Conservation (phyloP, 805 yeast species). For the Candida rishiriensis region DNA sequence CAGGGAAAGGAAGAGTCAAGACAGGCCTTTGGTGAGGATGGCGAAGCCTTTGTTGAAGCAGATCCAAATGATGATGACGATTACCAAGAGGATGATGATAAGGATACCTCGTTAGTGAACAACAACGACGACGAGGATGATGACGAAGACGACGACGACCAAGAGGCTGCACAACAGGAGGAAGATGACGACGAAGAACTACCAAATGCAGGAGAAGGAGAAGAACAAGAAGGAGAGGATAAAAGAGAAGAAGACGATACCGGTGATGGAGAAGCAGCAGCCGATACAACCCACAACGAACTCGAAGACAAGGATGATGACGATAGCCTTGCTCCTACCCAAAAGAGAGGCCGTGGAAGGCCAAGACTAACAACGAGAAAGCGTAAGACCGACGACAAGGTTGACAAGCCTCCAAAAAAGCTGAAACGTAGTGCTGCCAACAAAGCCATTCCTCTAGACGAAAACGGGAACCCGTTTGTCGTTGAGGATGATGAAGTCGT, state of each 20-base stretch:
- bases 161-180: slow-evolving; percentile 12
- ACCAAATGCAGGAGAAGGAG: slow-evolving; percentile 10
- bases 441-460: slow-evolving; percentile 38
- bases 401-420: slow-evolving; percentile 29
- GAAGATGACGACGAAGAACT: slow-evolving; percentile 19
- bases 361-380: slow-evolving; percentile 22
- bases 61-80: slow-evolving; percentile 21
- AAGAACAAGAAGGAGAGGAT: slow-evolving; percentile 17
- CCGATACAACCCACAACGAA: slow-evolving; percentile 15
- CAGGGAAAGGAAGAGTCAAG: background rate
- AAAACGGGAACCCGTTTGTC: slow-evolving; percentile 60
- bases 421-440: slow-evolving; percentile 1
- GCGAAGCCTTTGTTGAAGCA: slow-evolving; percentile 15
- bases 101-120: slow-evolving; percentile 6
- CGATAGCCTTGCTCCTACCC: slow-evolving; percentile 15
- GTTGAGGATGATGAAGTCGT: slow-evolving; percentile 74
- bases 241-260: slow-evolving; percentile 20
- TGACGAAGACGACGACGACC: slow-evolving; percentile 20
- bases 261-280: slow-evolving; percentile 14
- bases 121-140: slow-evolving; percentile 19
- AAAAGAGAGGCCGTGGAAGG: slow-evolving; percentile 30
- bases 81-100: slow-evolving; percentile 18
- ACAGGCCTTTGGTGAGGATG: slow-evolving; percentile 10
- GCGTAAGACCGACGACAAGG: slow-evolving; percentile 25
- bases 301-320: slow-evolving; percentile 24